Evolutionary conservation across 2,329 filamentous ascomycete genomes (phyloP).

Genomic region (Parastagonospora nodorum): DNA sequence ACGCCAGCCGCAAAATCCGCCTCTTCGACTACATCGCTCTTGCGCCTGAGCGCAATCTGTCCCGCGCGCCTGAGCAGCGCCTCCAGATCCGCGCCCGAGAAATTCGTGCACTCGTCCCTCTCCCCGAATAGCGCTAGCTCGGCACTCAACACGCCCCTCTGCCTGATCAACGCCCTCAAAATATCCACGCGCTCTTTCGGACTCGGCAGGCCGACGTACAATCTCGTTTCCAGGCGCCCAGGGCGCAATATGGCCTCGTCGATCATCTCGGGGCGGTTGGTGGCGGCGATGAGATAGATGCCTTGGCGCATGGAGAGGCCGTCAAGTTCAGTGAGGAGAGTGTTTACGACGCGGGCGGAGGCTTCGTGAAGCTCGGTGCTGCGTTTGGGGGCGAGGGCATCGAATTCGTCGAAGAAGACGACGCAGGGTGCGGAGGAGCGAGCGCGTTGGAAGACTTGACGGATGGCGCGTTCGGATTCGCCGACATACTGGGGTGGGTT

Average conservation of each 20-base stretch:
- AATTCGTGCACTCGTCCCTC: constrained; percentile 69
- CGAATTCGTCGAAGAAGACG: constrained; percentile 97
- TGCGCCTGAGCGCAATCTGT: constrained; percentile 59
- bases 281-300: constrained; percentile 93
- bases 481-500: constrained; percentile 71
- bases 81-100: constrained; percentile 72
- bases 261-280: constrained; percentile 95
- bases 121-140: constrained; percentile 68
- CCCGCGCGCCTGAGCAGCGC: constrained; percentile 64
- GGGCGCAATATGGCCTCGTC: constrained; percentile 93
- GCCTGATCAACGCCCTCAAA: constrained; percentile 66
- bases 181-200: constrained; percentile 84
- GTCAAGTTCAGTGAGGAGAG: constrained; percentile 90
- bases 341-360: constrained; percentile 89
- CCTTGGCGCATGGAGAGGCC: constrained; percentile 79
- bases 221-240: constrained; percentile 82
- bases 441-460: constrained; percentile 88
- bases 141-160: constrained; percentile 57
- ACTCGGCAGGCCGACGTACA: constrained; percentile 87
- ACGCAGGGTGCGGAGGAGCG: constrained; percentile 88
- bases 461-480: constrained; percentile 90
- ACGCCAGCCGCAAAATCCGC: constrained; percentile 54
- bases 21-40: constrained; percentile 52
- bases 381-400: constrained; percentile 85
- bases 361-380: constrained; percentile 79